These are phyloP conservation scores for Candida montana DNA, from an alignment of 805 yeast genomes.

Conservation along the genomic window DNA sequence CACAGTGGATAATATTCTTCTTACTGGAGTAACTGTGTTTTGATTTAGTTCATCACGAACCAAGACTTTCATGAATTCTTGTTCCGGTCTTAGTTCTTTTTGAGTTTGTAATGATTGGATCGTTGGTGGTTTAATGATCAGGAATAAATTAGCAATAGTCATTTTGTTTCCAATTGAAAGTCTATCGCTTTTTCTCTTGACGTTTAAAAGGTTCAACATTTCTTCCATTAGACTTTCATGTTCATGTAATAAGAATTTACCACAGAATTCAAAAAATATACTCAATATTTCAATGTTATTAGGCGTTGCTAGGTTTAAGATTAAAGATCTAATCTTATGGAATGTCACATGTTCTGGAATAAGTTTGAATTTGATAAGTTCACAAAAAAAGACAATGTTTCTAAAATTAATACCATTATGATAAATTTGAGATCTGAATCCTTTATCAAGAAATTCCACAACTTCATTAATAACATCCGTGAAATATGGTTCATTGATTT, in stretches of 20 bases:
- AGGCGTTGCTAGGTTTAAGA: slow-evolving; percentile 44
- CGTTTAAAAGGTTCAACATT: slow-evolving; percentile 52
- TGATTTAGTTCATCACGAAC: slow-evolving; percentile 45
- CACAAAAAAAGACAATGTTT: slow-evolving; percentile 60
- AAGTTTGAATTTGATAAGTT: slow-evolving; percentile 69
- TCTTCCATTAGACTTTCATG: slow-evolving; percentile 55
- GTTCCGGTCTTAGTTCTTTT: slow-evolving; percentile 35
- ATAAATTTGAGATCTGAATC: slow-evolving; percentile 56
- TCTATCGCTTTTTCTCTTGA: slow-evolving; percentile 42
- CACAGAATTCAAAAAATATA: slow-evolving; percentile 69
- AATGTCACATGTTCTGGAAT: slow-evolving; percentile 67
- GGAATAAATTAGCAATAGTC: slow-evolving; percentile 52
- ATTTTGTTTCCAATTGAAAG: slow-evolving; percentile 51
- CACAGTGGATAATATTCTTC: slow-evolving; percentile 36
- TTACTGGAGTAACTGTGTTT: slow-evolving; percentile 30
- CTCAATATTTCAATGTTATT: slow-evolving; percentile 65
- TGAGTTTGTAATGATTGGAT: slow-evolving; percentile 29
- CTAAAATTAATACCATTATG: slow-evolving; percentile 47
- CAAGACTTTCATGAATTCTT: slow-evolving; percentile 43
- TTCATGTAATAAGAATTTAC: slow-evolving; percentile 57
- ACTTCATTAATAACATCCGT: slow-evolving; percentile 49
- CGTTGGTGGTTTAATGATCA: slow-evolving; percentile 51
- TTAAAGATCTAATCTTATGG: slow-evolving; percentile 62
- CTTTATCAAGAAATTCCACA: slow-evolving; percentile 48
- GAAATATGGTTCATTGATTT: slow-evolving; percentile 46